phyloP scores from a whole-genome alignment of 2,329 filamentous ascomycete species.

The Curvularia spicifera region DNA sequence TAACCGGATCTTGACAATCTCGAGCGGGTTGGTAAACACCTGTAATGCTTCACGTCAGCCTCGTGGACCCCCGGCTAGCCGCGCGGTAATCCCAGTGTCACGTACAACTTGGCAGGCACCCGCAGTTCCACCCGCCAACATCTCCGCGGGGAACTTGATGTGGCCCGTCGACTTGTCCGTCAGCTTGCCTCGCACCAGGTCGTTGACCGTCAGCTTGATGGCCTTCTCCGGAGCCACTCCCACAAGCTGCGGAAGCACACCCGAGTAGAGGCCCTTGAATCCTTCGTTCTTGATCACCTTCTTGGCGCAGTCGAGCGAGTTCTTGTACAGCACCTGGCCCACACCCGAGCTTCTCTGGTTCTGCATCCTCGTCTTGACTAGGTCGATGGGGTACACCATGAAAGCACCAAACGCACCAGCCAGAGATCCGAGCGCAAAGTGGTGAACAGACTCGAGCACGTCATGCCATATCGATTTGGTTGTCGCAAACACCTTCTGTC shows the following conservation, averaged over 20 bases:
- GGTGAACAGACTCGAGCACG: slow-evolving; percentile 79
- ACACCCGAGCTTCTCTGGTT: slow-evolving; percentile 84
- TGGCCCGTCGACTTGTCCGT: slow-evolving; percentile 74
- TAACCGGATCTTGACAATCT: slow-evolving; percentile 98
- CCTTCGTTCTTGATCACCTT: slow-evolving; percentile 96
- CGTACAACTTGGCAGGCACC: slow-evolving; percentile 95
- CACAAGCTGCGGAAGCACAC: slow-evolving; percentile 91
- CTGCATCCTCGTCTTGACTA: slow-evolving; percentile 98
- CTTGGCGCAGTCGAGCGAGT: slow-evolving; percentile 91
- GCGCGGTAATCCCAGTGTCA: neutral
- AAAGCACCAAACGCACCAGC: slow-evolving; percentile 98
- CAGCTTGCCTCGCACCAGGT: slow-evolving; percentile 79
- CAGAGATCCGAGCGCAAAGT: slow-evolving; percentile 86
- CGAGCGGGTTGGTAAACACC: slow-evolving; percentile 97
- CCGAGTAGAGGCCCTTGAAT: slow-evolving; percentile 87
- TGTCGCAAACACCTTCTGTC: slow-evolving; percentile 61
- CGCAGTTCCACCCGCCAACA: slow-evolving; percentile 86
- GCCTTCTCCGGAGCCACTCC: slow-evolving; percentile 99
- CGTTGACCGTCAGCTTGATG: slow-evolving; percentile 98
- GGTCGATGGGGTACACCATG: slow-evolving; percentile 98
- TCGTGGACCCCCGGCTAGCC: neutral
- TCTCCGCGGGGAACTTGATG: slow-evolving; percentile 74
- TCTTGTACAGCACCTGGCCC: slow-evolving; percentile 91
- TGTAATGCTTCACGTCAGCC: slow-evolving; percentile 45
- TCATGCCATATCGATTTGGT: slow-evolving; percentile 66